Percentiles rank a stretch among this genome's conserved stretches.
Evolutionary conservation across 805 yeast species (phyloP).

Genomic region (Kurtzmaniella fragi): DNA sequence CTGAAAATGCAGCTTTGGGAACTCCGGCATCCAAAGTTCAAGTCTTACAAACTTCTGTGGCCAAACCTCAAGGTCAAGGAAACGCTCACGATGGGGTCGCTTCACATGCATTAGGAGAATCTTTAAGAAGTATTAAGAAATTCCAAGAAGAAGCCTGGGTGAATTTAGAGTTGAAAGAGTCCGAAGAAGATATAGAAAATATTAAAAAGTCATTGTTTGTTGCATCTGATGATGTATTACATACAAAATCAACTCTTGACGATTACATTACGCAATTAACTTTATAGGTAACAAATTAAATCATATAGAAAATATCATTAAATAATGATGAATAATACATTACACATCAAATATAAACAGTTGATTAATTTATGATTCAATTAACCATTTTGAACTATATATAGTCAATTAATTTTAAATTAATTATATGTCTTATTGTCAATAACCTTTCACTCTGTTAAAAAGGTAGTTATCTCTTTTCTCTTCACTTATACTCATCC

Average conservation of each 20-base stretch:
- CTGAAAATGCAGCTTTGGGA: slow-evolving; percentile 29
- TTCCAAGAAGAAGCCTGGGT: slow-evolving; percentile 41
- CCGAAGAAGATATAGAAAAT: slow-evolving; percentile 10
- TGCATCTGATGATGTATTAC: slow-evolving; percentile 13
- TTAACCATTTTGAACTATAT: too few species aligned
- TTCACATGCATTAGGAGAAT: slow-evolving; percentile 29
- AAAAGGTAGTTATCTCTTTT: too few species aligned
- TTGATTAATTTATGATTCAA: too few species aligned
- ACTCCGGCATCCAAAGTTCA: slow-evolving; percentile 31
- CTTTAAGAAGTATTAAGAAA: slow-evolving; percentile 32
- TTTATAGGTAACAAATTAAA: slow-evolving; percentile 3
- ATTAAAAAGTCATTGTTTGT: slow-evolving; percentile 13
- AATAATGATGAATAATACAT: too few species aligned
- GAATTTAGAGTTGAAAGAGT: slow-evolving; percentile 23
- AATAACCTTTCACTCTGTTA: too few species aligned
- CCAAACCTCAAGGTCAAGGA: slow-evolving; percentile 23
- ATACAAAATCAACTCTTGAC: slow-evolving; percentile 17
- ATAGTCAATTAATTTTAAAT: too few species aligned
- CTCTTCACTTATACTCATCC: too few species aligned
- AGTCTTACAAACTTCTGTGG: slow-evolving; percentile 34
- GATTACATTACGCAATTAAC: slow-evolving; percentile 22
- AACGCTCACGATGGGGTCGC: slow-evolving; percentile 21
- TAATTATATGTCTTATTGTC: too few species aligned
- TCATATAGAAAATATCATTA: neutral
- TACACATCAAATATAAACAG: too few species aligned